Base-by-base conservation (phyloP, 768 basidiomycete genomes). In the Trichaptum fuscoviolaceum region DNA sequence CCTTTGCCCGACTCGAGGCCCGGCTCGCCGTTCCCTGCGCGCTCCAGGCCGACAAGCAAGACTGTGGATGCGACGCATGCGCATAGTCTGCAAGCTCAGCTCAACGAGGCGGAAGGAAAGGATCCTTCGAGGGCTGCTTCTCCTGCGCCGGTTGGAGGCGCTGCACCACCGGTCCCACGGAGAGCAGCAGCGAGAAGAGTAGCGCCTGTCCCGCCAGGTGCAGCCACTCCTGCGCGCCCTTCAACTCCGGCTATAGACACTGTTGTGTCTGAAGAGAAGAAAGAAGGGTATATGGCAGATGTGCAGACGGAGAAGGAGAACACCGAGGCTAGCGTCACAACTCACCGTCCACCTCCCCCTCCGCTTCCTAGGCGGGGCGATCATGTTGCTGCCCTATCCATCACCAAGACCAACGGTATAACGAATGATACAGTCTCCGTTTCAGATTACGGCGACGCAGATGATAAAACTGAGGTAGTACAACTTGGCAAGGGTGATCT, bases 21-120 rank as follows among this genome's bases (percentile, higher is more conserved):
- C 9, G 64, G 70, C 30, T 63, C 63, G 24, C 83, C 80, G 10
- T 73, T 76, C 30, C 78, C 65, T 70, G 71, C 8, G 77, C 58
- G 83, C 77, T 62, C 76, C 80, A 52, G 42, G 10, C 42, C 42
- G 42, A 52, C 42, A 20, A 15, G 15, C 20, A 52, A 52, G 25
- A 66, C 66, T 26, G 26, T 61, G 26, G 26, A 26, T 61, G 60
- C 26, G 26, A 61, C 34, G 12, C 26, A 27, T 61, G 67, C n/a
- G 4, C 42, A 52, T 12, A 52, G 42, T 12, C 42, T 52, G 42
- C 42, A 52, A 20, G 12, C 42, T 6, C 42, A 52, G 42, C 20
- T 52, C 2, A 52, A 20, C 23, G 60, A 27, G 35, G 35, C 65
- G 9, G 34, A 59, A 23, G 67, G 15, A 24, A 35, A 68, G 23